Percentiles rank a stretch among this genome's conserved stretches.
Evolutionary conservation across 345 rosid genomes (phyloP).

Genomic region (Citrus mangshanensis): DNA sequence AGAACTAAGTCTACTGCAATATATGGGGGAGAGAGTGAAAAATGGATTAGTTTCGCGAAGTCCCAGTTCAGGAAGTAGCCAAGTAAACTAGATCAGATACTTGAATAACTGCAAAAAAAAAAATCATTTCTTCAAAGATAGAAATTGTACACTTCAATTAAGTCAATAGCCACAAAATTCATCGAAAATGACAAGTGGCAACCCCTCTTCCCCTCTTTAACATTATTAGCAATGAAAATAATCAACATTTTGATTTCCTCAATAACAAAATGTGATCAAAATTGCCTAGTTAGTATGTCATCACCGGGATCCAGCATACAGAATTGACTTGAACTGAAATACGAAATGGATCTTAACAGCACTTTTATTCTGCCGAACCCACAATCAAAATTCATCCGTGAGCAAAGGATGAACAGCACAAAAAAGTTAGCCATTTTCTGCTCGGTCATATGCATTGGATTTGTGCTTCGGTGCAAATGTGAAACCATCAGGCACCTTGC

Average conservation of each 20-base stretch:
- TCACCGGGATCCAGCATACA: not conserved
- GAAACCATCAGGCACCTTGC: conserved; percentile 86
- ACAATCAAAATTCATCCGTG: not conserved
- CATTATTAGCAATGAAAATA: not conserved
- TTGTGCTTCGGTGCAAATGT: conserved; percentile 95
- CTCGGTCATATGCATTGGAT: conserved; percentile 83
- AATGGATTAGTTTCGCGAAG: no score
- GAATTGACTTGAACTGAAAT: not conserved
- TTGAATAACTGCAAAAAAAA: no score
- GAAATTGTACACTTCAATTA: not conserved
- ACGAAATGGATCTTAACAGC: not conserved
- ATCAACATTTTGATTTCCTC: not conserved
- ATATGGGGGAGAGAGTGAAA: no score
- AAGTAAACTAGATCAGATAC: not conserved
- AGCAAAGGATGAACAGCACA: not conserved
- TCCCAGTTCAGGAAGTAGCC: not conserved
- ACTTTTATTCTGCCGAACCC: not conserved
- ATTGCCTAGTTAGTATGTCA: not conserved
- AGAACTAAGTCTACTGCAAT: no score
- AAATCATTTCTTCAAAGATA: not conserved
- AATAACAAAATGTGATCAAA: not conserved
- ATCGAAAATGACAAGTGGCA: not conserved
- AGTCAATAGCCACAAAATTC: not conserved
- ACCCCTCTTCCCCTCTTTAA: no score
- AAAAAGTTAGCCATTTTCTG: conserved; percentile 73